A percentile compares a stretch with the other conserved stretches of the same genome.
These are phyloP conservation scores for Ogataea pilisensis DNA, from an alignment of 805 yeast genomes.

Conservation along the genomic window DNA sequence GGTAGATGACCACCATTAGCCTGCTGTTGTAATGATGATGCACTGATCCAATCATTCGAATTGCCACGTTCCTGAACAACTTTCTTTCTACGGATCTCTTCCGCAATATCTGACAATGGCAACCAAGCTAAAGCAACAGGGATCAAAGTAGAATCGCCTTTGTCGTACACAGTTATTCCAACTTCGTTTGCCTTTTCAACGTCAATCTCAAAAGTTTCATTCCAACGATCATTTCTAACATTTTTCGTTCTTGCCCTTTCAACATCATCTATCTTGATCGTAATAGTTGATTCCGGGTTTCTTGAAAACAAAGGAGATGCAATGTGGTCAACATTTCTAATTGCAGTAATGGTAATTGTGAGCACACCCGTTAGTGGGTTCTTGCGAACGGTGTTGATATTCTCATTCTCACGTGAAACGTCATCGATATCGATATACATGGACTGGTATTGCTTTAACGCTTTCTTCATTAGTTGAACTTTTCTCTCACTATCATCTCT, in stretches of 20 bases:
- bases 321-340: conserved; percentile 89
- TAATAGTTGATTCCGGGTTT: conserved; percentile 73
- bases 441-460: conserved; percentile 84
- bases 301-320: conserved; percentile 76
- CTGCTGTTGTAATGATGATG: conserved; percentile 45
- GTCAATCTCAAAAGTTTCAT: conserved; percentile 73
- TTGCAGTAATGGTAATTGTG: conserved; percentile 65
- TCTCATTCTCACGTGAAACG: conserved; percentile 59
- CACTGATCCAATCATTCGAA: conserved; percentile 82
- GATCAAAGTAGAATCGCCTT: conserved; percentile 55
- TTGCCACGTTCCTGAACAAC: conserved; percentile 67
- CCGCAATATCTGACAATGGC: conserved; percentile 84
- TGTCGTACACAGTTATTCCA: conserved; percentile 84
- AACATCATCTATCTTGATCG: conserved; percentile 84
- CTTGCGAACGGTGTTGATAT: conserved; percentile 68
- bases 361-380: conserved; percentile 82
- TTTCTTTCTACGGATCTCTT: conserved; percentile 87
- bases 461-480: conserved; percentile 75
- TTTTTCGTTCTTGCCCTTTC: conserved; percentile 72
- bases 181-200: conserved; percentile 92
- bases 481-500: conserved; percentile 79
- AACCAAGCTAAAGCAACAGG: conserved; percentile 96
- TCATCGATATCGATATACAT: conserved; percentile 75
- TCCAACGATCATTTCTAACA: conserved; percentile 75
- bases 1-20: conserved; percentile 1